Conservation (phyloP, 345 rosid genomes). For the Trapa incisa region DNA sequence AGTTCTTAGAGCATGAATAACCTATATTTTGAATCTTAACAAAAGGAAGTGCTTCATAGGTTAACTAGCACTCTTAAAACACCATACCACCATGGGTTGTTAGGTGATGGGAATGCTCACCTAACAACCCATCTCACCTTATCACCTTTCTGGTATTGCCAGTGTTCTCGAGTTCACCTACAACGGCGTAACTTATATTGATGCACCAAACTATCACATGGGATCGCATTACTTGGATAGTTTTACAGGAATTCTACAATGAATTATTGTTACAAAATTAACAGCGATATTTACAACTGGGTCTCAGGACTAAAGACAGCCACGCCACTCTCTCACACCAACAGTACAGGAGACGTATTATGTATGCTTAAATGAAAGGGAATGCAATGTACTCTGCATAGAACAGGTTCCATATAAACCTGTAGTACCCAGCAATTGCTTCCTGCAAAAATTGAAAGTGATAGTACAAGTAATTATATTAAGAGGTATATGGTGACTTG, state of each 20-base stretch:
- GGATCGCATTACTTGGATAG: background rate
- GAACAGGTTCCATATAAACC: conserved; percentile 90
- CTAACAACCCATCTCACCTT: no score
- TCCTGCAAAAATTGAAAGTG: conserved; percentile 43
- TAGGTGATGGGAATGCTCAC: no score
- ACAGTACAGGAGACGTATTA: background rate
- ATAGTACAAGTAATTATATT: background rate
- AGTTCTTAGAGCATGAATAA: no score
- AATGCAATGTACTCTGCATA: conserved; percentile 75
- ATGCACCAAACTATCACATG: background rate
- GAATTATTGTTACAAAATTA: background rate
- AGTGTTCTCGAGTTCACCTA: no score
- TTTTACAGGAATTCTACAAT: conserved; percentile 1
- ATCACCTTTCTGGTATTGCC: no score
- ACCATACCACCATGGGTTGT: no score
- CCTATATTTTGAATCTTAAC: no score
- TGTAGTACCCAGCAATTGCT: conserved; percentile 63
- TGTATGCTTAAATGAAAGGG: conserved; percentile 42
- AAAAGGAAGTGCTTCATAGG: no score
- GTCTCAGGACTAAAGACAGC: background rate
- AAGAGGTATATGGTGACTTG: background rate
- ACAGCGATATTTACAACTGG: conserved; percentile 2
- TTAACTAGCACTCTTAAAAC: no score
- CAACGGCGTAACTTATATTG: no score
- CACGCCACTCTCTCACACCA: background rate